Evolutionary conservation across 2,329 filamentous ascomycete genomes (phyloP), one percentile per base, ranked within the genome.

Genomic region (Incumbomyces delicatus): DNA sequence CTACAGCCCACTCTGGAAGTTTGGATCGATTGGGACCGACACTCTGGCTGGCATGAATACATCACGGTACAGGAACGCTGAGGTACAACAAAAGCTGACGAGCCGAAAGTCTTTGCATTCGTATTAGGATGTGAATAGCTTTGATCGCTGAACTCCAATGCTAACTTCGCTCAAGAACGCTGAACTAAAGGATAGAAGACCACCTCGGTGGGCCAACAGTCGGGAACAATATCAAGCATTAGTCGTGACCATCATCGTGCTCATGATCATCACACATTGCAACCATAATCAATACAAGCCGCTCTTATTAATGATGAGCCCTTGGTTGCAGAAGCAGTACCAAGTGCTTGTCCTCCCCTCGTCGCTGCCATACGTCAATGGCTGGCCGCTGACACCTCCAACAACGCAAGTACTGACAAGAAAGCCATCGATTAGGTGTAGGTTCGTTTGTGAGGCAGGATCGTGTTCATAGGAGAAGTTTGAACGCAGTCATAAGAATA

Each of bases 401-500:
- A 38, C 22, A 22, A 31, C 38, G 22, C 29, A 27, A 35, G 12
- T 38, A 38, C 37, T 31, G 33, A 45, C 42, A 38, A 44, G 41
- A 44, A 29, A 17, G 16, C 33, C 12, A 17, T 5, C 22, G 22
- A 27, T 4, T 27, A 27, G 8, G 22, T 8, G 4, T 27, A 27
- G 8, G 22, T 27, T 27, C 5, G 22, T 27, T 27, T 4, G 8
- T 8, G 8, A 27, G 22, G 22, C 22, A 27, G 10, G n/a, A 3
- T 35, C 31, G 20, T 20, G 22, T 53, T 61, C 76, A 83, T 61
- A 82, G 63, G 51, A 77, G 66, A 51, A 80, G 61, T 52, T 76
- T 76, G 58, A 81, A 76, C 46, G 76, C 63, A 42, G 73, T 70
- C 48, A 77, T 64, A 52, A 80, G 63, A 57, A 72, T 73, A 50